Evolutionary conservation across 768 basidiomycete species (phyloP).

Genomic region (Boletus vermiculosoides): DNA sequence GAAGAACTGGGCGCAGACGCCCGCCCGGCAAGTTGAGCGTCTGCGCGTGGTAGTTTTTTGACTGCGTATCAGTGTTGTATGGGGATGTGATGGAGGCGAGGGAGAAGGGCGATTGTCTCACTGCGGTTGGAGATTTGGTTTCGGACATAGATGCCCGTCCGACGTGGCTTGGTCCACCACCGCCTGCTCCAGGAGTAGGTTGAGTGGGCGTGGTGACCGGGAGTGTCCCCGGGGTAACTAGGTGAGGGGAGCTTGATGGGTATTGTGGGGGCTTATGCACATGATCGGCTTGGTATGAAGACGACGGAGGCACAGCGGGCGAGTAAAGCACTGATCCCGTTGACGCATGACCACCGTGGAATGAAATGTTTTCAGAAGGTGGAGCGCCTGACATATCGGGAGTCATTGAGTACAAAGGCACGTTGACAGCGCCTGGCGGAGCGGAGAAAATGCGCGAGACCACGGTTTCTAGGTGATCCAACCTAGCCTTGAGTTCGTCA

Average conservation of each 20-base stretch:
- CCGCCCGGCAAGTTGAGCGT: slow-evolving; percentile 67
- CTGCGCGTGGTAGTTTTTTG: slow-evolving; percentile 84
- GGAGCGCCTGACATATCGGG: slow-evolving; percentile 31
- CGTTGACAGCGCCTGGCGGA: slow-evolving; percentile 25
- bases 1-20: slow-evolving; percentile 65
- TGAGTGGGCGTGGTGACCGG: slow-evolving; percentile 23
- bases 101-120: slow-evolving; percentile 40
- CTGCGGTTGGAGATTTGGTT: slow-evolving; percentile 29
- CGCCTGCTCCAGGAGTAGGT: slow-evolving; percentile 7
- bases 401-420: slow-evolving; percentile 32
- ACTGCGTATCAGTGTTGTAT: slow-evolving; percentile 39
- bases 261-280: slow-evolving; percentile 27
- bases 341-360: slow-evolving; percentile 29
- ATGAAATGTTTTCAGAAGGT: slow-evolving; percentile 27
- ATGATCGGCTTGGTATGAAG: slow-evolving; percentile 28
- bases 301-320: slow-evolving; percentile 16
- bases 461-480: slow-evolving; percentile 58
- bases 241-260: slow-evolving; percentile 28
- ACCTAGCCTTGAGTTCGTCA: slow-evolving; percentile 62
- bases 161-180: slow-evolving; percentile 22
- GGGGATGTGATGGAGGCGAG: slow-evolving; percentile 43
- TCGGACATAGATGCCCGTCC: slow-evolving; percentile 33
- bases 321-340: slow-evolving; percentile 29
- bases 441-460: slow-evolving; percentile 42
- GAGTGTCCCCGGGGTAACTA: slow-evolving; percentile 23